Conservation (phyloP, 768 basidiomycete genomes). For the Lentinula detonsa region DNA sequence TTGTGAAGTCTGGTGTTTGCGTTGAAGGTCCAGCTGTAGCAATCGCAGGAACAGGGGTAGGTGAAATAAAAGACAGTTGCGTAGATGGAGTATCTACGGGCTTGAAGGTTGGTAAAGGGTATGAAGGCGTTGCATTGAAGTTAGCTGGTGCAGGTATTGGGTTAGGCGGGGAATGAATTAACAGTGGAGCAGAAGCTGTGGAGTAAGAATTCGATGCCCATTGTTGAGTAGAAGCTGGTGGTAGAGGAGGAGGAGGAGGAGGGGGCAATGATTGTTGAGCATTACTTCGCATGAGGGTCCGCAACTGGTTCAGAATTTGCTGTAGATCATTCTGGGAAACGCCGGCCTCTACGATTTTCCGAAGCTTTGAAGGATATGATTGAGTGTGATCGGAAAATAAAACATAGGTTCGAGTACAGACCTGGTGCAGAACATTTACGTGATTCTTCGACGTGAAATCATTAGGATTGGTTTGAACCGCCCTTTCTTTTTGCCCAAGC, state of each 20-base stretch:
- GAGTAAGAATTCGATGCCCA: constrained; percentile 12
- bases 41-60: constrained; percentile 20
- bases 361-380: constrained; percentile 38
- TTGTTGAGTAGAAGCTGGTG: constrained; percentile 13
- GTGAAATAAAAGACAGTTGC: not conserved
- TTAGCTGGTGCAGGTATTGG: constrained; percentile 12
- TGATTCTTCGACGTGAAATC: constrained; percentile 67
- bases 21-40: constrained; percentile 25
- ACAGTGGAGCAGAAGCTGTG: constrained; percentile 14
- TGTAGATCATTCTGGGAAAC: constrained; percentile 76
- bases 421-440: constrained; percentile 76
- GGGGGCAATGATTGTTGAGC: constrained; percentile 20
- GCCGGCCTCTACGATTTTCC: constrained; percentile 68
- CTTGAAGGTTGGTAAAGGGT: constrained; percentile 8
- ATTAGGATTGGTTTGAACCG: constrained; percentile 64
- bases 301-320: constrained; percentile 69
- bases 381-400: constrained; percentile 5
- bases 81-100: constrained; percentile 10
- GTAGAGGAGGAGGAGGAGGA: constrained; percentile 26
- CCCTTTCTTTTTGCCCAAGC: constrained; percentile 74
- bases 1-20: constrained; percentile 39
- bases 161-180: constrained; percentile 11
- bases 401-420: constrained; percentile 25
- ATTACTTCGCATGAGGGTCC: constrained; percentile 47
- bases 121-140: constrained; percentile 15